Base-by-base conservation (phyloP, 768 basidiomycete genomes). In the Suillus paluster region DNA sequence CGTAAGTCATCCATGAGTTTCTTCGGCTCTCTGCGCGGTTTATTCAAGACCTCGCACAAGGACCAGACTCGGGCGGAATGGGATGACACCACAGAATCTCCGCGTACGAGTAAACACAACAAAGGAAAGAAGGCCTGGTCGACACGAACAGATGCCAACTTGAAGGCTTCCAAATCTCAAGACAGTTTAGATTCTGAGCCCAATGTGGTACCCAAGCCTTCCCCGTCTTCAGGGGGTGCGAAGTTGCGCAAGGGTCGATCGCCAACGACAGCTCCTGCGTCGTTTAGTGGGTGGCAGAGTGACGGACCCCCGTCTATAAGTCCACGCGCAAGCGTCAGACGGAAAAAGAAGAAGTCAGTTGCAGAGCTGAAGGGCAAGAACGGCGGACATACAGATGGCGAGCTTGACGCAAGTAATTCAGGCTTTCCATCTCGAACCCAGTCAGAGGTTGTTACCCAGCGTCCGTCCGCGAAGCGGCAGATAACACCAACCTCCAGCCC, bases 381-480 rank as follows among this genome's bases (percentile, higher is more conserved):
- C 9, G 69, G 67, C 6, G 72, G 72, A 4, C 68, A 75, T 48
- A 71, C 73, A 19, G 72, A 73, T 55, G 70, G 68, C 0, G 73
- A 73, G 30, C 38, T 66, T 36, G 48, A 66, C 46, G 17, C 54
- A 14, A 25, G 36, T 2, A 23, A 39, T 19, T 25, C 36, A 55
- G 19, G 17, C 38, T 38, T 39, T 17, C 36, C 23, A 55, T 27
- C 54, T 39, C 54, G 38, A 17, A 55, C 17, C 19, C 54, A 55
- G 38, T 39, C 53, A 25, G 46, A 56, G 36, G 42, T 34, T 45
- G 36, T 8, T 34, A 36, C 17, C 4, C n/a, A 33, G 30, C 27
- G 23, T 11, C 38, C 42, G 1, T 25, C 25, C 19, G 23, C 33
- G 12, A 36, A 36, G 34, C 42, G 23, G 19, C 60, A 38, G 23